phyloP scores from a whole-genome alignment of 768 basidiomycete species.

The Tylopilus cervinicoccineus region DNA sequence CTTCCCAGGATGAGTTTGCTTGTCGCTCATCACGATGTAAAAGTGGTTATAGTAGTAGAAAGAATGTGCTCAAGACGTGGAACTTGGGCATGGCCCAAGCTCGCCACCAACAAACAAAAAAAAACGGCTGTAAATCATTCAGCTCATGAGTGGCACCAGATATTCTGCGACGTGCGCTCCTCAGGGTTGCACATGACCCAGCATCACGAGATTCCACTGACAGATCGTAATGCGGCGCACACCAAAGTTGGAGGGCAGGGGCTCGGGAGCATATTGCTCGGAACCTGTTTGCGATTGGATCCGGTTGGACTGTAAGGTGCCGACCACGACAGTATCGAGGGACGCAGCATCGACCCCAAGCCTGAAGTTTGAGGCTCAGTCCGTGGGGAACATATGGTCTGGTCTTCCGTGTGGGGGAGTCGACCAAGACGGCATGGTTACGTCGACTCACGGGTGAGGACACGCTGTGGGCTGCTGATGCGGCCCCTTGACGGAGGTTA shows the following conservation, averaged over 20 bases:
- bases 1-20: too few species aligned
- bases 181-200: conserved; percentile 28
- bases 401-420: conserved; percentile 16
- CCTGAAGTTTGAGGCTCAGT: conserved; percentile 14
- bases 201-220: conserved; percentile 30
- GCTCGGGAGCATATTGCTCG: conserved; percentile 29
- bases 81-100: too few species aligned
- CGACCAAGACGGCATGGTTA: background rate
- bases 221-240: conserved; percentile 26
- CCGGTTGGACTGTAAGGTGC: background rate
- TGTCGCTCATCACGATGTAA: too few species aligned
- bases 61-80: too few species aligned
- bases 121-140: too few species aligned
- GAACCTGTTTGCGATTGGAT: background rate
- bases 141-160: conserved; percentile 26
- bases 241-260: conserved; percentile 32
- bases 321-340: conserved; percentile 14
- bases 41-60: too few species aligned
- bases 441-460: conserved; percentile 30
- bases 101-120: too few species aligned
- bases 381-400: conserved; percentile 17
- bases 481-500: conserved; percentile 29
- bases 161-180: conserved; percentile 31
- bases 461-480: conserved; percentile 24
- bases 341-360: conserved; percentile 9